Conservation (phyloP, 768 basidiomycete species). For the Clitopilus passeckerianus region DNA sequence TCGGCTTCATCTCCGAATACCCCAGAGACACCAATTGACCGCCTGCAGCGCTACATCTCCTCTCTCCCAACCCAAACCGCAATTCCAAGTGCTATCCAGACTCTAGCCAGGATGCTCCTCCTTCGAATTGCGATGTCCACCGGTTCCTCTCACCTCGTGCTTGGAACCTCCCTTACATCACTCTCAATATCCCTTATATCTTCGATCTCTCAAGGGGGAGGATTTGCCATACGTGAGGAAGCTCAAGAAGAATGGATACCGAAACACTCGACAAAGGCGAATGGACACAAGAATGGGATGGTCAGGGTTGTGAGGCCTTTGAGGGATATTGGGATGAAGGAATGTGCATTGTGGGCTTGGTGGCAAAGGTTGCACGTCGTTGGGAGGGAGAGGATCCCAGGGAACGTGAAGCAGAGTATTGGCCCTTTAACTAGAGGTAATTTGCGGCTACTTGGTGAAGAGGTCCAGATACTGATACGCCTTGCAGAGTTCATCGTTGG, state of each 20-base stretch:
- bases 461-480: background rate
- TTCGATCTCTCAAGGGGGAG: conserved; percentile 71
- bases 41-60: conserved; percentile 48
- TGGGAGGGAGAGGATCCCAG: conserved; percentile 39
- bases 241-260: conserved; percentile 67
- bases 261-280: conserved; percentile 6
- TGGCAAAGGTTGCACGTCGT: conserved; percentile 57
- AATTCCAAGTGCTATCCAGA: conserved; percentile 50
- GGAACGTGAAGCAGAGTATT: conserved; percentile 52
- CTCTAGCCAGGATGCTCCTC: conserved; percentile 62
- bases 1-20: conserved; percentile 12
- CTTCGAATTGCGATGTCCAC: conserved; percentile 57
- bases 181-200: conserved; percentile 73
- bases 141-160: conserved; percentile 67
- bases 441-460: background rate
- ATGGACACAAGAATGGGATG: conserved; percentile 6
- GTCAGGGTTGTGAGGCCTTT: conserved; percentile 64
- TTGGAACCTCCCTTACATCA: conserved; percentile 77
- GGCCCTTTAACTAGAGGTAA: conserved; percentile 67
- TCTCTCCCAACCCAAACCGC: conserved; percentile 77
- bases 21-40: conserved; percentile 14
- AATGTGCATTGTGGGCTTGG: conserved; percentile 74
- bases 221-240: conserved; percentile 65
- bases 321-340: conserved; percentile 71
- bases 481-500: conserved; percentile 71